Evolutionary conservation across 192 early-diverging fungal genomes (phyloP), one percentile per base, ranked within the genome.

Genomic region (Entophlyctis luteolus): DNA sequence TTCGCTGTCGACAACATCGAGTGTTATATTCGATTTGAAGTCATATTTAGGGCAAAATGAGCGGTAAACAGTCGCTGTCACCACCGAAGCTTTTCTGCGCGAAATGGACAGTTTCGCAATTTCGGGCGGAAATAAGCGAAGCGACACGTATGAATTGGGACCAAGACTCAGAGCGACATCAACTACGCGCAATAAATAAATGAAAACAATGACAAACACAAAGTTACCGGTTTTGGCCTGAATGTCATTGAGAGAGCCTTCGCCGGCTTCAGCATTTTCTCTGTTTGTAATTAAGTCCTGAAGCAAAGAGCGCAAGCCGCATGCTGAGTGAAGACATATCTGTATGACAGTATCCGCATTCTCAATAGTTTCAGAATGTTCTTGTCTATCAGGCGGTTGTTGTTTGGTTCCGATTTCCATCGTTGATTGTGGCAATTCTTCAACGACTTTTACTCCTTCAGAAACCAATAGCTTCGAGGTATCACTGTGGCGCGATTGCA

Each of bases 1-100:
- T 8, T 52, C 47, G 14, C 56, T 72, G 39, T 68, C 70, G 16
- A 67, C 32, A 10, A 38, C 52, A 16, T 47, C 34, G 3, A 77
- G 20, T 1, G 49, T 28, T 28, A 77, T 18, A 6, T 20, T 52
- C 12, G 37, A 14, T 3, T 33, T 46, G 50, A 59, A 46, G 25
- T 73, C 42, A 28, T 52, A 78, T 3, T 5, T 36, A n/a, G 76
- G 76, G 1, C 66, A 27, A 57, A 72, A 78, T 34, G 69, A 70
- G 22, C 59, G 60, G 2, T 62, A 47, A 27, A 72, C 39, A 16
- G 63, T 69, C 1, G 37, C 54, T 18, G 74, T 75, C 20, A 55
- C 48, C 18, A 68, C 53, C 8, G 42, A 29, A 45, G 16, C 59
- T 22, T 35, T 25, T 20, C 23, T 3, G 23, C 8, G 27, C 4